Evolutionary conservation across 768 basidiomycete genomes (phyloP).

Genomic region (Clitopilus hobsonii): DNA sequence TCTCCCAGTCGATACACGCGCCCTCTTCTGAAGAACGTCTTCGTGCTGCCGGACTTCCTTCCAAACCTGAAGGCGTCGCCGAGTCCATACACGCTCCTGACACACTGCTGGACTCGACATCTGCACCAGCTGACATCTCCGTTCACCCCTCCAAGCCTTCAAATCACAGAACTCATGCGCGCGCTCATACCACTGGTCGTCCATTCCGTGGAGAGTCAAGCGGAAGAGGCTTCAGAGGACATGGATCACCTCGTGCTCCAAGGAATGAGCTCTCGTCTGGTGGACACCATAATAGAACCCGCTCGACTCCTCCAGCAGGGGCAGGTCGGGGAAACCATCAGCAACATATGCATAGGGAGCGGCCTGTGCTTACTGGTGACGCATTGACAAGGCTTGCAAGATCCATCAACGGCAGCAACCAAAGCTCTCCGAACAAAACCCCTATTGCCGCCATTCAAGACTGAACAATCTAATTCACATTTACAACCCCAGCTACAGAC

Average conservation of each 20-base stretch:
- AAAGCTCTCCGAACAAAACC: constrained; percentile 18
- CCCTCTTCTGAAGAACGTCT: constrained; percentile 7
- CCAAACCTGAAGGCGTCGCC: constrained; percentile 26
- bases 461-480: constrained; percentile 7
- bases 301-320: constrained; percentile 56
- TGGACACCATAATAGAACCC: constrained; percentile 52
- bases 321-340: constrained; percentile 23
- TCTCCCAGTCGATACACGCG: constrained; percentile 15
- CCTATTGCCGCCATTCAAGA: constrained; percentile 18
- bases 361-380: constrained; percentile 72
- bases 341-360: constrained; percentile 38
- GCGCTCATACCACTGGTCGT: constrained; percentile 56
- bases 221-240: not conserved
- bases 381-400: constrained; percentile 63
- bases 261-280: constrained; percentile 29
- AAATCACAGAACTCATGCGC: constrained; percentile 36
- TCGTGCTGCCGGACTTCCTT: constrained; percentile 7
- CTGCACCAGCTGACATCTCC: constrained; percentile 33
- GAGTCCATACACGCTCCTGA: constrained; percentile 58
- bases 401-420: constrained; percentile 43
- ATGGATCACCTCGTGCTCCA: constrained; percentile 21
- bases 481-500: not conserved
- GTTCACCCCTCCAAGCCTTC: constrained; percentile 20
- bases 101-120: constrained; percentile 31
- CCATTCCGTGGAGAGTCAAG: constrained; percentile 22